phyloP scores from a whole-genome alignment of 1,139 yeast species.

The Maudiozyma humilis region DNA sequence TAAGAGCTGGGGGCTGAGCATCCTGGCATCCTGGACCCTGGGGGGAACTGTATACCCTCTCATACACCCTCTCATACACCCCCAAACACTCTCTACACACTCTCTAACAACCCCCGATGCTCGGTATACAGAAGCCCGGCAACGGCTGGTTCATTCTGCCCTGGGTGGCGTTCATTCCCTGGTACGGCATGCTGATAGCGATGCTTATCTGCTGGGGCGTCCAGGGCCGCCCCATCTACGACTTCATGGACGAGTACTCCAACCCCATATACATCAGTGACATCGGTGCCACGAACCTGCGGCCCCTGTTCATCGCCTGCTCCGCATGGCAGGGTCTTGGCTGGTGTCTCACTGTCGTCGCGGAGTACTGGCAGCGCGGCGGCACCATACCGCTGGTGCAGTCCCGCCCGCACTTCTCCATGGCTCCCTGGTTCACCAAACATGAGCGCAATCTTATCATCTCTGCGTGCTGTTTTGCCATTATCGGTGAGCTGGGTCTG shows the following conservation, averaged over 20 bases:
- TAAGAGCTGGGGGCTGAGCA: no score
- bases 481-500: constrained; percentile 70
- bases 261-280: constrained; percentile 71
- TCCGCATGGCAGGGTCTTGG: constrained; percentile 72
- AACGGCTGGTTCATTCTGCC: constrained; percentile 44
- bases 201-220: constrained; percentile 63
- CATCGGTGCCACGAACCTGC: constrained; percentile 75
- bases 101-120: no score
- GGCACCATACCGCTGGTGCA: constrained; percentile 1
- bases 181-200: constrained; percentile 78
- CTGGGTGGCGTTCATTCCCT: constrained; percentile 44
- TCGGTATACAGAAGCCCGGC: constrained; percentile 26
- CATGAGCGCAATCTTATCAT: constrained; percentile 33
- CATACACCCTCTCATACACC: no score
- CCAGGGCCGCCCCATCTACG: constrained; percentile 69
- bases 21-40: no score
- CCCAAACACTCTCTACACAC: no score
- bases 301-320: constrained; percentile 78
- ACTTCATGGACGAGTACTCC: constrained; percentile 44
- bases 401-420: constrained; percentile 7
- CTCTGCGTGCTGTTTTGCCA: constrained; percentile 35
- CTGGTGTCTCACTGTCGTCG: constrained; percentile 49
- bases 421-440: constrained; percentile 35
- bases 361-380: constrained; percentile 28
- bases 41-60: no score